Percentiles rank a stretch among this genome's conserved stretches.
phyloP scores from a whole-genome alignment of 345 rosid species.

The Diplotaxis tenuifolia region DNA sequence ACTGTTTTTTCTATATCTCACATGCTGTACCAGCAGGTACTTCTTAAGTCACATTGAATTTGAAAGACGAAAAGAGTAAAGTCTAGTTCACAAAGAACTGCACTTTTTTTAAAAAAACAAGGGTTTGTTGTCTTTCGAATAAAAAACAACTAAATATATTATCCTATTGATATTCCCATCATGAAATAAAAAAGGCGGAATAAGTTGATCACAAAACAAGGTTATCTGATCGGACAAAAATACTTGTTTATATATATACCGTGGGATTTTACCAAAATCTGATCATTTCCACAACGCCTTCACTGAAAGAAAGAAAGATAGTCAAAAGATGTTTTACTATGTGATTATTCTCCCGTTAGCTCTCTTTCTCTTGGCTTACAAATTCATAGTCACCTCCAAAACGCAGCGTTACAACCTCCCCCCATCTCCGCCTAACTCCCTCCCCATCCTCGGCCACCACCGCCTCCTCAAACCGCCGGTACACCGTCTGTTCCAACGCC shows the following conservation, averaged over 20 bases:
- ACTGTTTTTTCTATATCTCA: too few species aligned
- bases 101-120: too few species aligned
- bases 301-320: neutral
- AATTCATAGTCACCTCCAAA: conserved; percentile 4
- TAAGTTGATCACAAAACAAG: too few species aligned
- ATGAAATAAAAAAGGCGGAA: too few species aligned
- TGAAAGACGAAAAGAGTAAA: too few species aligned
- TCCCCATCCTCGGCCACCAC: conserved; percentile 53
- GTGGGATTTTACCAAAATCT: neutral
- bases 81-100: too few species aligned
- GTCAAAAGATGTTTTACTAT: conserved; percentile 20
- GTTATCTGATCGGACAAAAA: neutral
- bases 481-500: conserved; percentile 27
- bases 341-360: conserved; percentile 16
- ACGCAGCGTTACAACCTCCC: conserved; percentile 21
- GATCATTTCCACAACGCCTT: neutral
- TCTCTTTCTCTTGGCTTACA: conserved; percentile 25
- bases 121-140: too few species aligned
- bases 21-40: too few species aligned
- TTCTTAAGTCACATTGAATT: too few species aligned
- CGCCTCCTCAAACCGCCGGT: conserved; percentile 43
- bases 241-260: neutral
- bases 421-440: conserved; percentile 43
- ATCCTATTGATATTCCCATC: neutral
- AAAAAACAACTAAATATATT: too few species aligned